Evolutionary conservation across 768 basidiomycete species (phyloP).

Genomic region (Tephrocybe sp.): DNA sequence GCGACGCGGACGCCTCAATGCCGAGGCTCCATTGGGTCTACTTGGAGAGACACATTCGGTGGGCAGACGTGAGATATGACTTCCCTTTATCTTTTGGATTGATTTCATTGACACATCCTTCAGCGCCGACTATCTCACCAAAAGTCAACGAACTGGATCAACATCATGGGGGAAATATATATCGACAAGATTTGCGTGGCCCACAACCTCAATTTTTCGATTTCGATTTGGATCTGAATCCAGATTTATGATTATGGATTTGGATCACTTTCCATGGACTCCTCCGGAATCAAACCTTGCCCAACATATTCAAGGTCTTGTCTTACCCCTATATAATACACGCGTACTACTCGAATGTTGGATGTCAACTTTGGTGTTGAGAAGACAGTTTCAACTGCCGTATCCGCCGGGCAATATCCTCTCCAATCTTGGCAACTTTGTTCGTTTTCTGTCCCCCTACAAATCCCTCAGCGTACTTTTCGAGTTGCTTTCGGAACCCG

Average conservation of each 20-base stretch:
- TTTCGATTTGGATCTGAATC: slow-evolving; percentile 82
- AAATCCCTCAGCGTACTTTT: slow-evolving; percentile 30
- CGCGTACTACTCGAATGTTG: not conserved
- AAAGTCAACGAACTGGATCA: slow-evolving; percentile 43
- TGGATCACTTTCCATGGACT: not conserved
- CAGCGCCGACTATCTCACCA: slow-evolving; percentile 66
- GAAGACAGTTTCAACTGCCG: slow-evolving; percentile 22
- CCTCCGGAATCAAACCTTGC: not conserved
- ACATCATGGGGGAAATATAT: slow-evolving; percentile 62
- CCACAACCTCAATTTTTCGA: slow-evolving; percentile 68
- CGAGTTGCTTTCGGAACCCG: slow-evolving; percentile 63
- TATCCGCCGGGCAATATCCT: slow-evolving; percentile 28
- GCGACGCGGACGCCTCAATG: slow-evolving; percentile 77
- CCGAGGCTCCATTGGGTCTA: slow-evolving; percentile 73
- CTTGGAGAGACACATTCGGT: slow-evolving; percentile 82
- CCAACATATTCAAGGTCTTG: too few species aligned
- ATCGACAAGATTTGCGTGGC: slow-evolving; percentile 64
- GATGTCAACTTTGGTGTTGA: not conserved
- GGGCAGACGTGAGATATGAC: slow-evolving; percentile 56
- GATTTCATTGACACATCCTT: slow-evolving; percentile 6
- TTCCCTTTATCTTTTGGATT: slow-evolving; percentile 4
- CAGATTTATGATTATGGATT: slow-evolving; percentile 50
- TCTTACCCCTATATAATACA: too few species aligned
- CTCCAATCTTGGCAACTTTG: slow-evolving; percentile 13
- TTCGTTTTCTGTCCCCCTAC: slow-evolving; percentile 13